A percentile compares a stretch with the other conserved stretches of the same genome.
Evolutionary conservation across 257 asterid species (phyloP).

Genomic region (Ophiorrhiza pumila): DNA sequence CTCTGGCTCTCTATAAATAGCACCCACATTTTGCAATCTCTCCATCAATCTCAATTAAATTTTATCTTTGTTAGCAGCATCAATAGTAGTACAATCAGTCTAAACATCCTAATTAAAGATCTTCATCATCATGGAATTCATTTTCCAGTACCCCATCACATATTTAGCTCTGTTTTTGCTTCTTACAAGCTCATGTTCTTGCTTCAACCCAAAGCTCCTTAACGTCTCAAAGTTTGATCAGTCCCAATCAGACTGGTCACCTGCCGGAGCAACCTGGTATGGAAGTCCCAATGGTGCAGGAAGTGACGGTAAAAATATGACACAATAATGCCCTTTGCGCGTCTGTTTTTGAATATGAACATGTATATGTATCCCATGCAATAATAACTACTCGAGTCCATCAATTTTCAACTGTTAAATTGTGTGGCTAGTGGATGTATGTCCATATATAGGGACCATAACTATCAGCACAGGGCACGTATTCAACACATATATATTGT

Average conservation of each 20-base stretch:
- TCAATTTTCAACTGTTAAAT: not conserved
- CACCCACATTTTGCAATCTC: not conserved
- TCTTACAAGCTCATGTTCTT: conserved; percentile 31
- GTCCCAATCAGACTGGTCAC: conserved; percentile 55
- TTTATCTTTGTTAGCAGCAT: too few relatives aligned
- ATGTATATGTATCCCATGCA: not conserved
- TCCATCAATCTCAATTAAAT: not conserved
- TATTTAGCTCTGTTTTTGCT: conserved; percentile 30
- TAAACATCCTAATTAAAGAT: too few relatives aligned
- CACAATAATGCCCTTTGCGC: not conserved
- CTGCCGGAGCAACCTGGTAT: conserved; percentile 85
- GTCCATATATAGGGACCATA: too few relatives aligned
- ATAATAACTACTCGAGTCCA: not conserved
- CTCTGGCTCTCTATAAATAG: conserved; percentile 15
- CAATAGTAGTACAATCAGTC: too few relatives aligned
- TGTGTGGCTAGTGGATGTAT: not conserved
- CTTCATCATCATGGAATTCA: conserved; percentile 32
- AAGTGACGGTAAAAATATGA: conserved; percentile 51
- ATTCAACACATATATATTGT: not conserved
- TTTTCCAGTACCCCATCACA: conserved; percentile 4
- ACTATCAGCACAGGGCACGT: too few relatives aligned
- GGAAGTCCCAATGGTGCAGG: conserved; percentile 83
- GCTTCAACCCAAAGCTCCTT: conserved; percentile 51
- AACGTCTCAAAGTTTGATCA: conserved; percentile 31
- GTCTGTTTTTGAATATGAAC: not conserved